Conservation (phyloP, 768 basidiomycete species). For the Serendipita sp. region DNA sequence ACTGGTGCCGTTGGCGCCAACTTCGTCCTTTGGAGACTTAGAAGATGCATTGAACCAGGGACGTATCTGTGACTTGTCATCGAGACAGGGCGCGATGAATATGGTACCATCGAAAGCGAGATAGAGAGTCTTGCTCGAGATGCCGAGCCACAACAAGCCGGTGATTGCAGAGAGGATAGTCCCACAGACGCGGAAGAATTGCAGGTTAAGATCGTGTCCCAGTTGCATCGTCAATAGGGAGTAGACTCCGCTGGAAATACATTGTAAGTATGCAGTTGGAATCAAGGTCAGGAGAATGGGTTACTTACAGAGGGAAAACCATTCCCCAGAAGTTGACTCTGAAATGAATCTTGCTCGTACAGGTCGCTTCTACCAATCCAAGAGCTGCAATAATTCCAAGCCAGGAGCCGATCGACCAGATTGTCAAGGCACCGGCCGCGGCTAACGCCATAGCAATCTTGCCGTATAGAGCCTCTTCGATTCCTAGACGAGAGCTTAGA, state of each 20-base stretch:
- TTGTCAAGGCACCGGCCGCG: constrained; percentile 23
- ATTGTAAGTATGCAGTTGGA: background rate
- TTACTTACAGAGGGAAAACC: constrained; percentile 47
- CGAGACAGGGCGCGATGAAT: no score
- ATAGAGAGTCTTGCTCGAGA: constrained; percentile 4
- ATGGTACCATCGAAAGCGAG: constrained; percentile 1
- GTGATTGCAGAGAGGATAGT: constrained; percentile 25
- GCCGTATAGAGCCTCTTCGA: constrained; percentile 20
- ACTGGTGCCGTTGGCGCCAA: no score
- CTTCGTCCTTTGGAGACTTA: no score
- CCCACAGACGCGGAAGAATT: constrained; percentile 41
- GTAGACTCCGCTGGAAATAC: constrained; percentile 28
- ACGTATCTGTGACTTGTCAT: no score
- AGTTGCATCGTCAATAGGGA: constrained; percentile 42
- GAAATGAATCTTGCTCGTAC: constrained; percentile 30
- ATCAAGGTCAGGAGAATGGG: background rate
- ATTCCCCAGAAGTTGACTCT: constrained; percentile 46
- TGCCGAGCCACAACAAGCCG: constrained; percentile 6
- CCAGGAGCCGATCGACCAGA: constrained; percentile 50
- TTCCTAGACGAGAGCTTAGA: background rate
- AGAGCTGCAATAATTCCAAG: constrained; percentile 43
- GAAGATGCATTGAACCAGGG: no score
- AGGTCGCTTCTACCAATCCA: constrained; percentile 28
- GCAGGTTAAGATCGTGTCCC: constrained; percentile 29
- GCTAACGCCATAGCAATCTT: constrained; percentile 28